These are phyloP conservation scores for Cutaneotrichosporon arboriforme DNA, from an alignment of 1,284 basidiomycete species.

Conservation along the genomic window DNA sequence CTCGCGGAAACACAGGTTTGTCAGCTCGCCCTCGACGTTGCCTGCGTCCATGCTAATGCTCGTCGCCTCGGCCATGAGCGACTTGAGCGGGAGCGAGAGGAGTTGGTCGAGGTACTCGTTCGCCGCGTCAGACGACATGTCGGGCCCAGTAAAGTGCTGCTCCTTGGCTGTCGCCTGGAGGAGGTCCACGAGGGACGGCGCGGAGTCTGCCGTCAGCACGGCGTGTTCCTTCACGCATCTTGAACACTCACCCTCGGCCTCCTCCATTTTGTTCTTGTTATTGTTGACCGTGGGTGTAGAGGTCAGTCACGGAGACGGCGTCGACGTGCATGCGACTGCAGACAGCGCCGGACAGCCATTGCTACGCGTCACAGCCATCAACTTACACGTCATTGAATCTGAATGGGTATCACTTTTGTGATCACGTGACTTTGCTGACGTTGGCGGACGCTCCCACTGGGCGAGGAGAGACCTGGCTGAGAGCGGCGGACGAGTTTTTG, in stretches of 20 bases:
- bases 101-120: conserved; percentile 52
- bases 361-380: no score
- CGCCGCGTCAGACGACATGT: conserved; percentile 22
- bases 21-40: conserved; percentile 77
- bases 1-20: conserved; percentile 77
- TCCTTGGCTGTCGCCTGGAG: conserved; percentile 18
- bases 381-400: no score
- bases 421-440: no score
- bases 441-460: neutral
- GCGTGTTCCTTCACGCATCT: no score
- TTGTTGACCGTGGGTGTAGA: neutral
- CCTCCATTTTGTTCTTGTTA: conserved; percentile 15
- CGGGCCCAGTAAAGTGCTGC: conserved; percentile 11
- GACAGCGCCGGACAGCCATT: no score
- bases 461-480: neutral
- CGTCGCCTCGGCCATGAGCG: conserved; percentile 65
- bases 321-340: no score
- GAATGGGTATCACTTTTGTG: no score
- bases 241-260: conserved; percentile 16
- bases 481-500: neutral
- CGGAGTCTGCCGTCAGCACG: conserved; percentile 1
- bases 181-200: conserved; percentile 31
- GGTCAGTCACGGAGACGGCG: neutral
- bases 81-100: conserved; percentile 59
- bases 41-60: conserved; percentile 71